phyloP scores from a whole-genome alignment of 73 alveolate genomes.

The Durusdinium trenchii region DNA sequence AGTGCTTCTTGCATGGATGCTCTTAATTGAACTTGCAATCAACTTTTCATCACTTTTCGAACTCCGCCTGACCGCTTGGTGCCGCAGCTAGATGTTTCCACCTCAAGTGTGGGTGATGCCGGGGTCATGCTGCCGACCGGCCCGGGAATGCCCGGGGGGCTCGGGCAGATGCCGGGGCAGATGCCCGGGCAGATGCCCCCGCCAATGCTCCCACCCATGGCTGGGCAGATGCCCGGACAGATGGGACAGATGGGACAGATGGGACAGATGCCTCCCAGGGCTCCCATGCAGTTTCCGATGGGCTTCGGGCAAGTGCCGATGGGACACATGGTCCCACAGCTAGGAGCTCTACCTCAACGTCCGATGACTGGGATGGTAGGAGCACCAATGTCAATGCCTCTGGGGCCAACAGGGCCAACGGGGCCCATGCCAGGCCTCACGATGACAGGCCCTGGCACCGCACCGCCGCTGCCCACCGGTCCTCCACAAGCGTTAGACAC shows the following conservation, averaged over 20 bases:
- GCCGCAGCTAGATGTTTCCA: constrained; percentile 34
- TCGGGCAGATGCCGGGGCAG: constrained; percentile 7
- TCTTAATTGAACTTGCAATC: too few relatives aligned
- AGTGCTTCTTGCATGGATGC: too few relatives aligned
- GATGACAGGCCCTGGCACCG: neutral
- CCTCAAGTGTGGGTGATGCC: constrained; percentile 61
- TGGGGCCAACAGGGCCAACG: neutral
- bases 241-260: too few relatives aligned
- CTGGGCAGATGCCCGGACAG: neutral
- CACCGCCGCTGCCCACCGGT: neutral
- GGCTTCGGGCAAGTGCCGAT: constrained; percentile 73
- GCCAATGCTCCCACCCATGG: too few relatives aligned
- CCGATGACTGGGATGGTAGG: constrained; percentile 32
- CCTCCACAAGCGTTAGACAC: neutral
- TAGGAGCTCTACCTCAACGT: neutral
- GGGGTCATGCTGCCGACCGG: constrained; percentile 69
- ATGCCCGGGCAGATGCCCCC: constrained; percentile 16
- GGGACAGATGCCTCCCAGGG: constrained; percentile 77
- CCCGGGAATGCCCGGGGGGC: constrained; percentile 44
- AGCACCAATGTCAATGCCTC: constrained; percentile 30
- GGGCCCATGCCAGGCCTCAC: neutral
- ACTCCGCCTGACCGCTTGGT: too few relatives aligned
- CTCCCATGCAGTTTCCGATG: constrained; percentile 45
- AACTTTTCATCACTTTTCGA: too few relatives aligned
- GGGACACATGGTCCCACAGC: constrained; percentile 62